A percentile compares a stretch with the other conserved stretches of the same genome.
These are phyloP conservation scores for Melastoma candidum DNA, from an alignment of 441 rosid genomes.

Conservation along the genomic window DNA sequence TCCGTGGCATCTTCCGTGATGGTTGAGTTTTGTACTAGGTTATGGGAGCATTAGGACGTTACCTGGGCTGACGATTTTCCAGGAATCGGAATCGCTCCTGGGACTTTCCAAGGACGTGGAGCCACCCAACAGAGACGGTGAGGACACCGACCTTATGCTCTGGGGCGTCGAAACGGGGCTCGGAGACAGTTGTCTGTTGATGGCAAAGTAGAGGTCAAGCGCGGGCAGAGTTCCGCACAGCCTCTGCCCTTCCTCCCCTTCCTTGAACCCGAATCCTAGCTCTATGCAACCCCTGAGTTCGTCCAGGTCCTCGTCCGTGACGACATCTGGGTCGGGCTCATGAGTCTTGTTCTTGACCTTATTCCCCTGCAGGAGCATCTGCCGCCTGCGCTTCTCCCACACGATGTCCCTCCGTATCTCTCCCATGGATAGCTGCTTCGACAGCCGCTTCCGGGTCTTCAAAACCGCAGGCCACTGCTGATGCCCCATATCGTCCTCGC, in stretches of 20 bases:
- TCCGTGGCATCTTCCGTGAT: too few relatives aligned
- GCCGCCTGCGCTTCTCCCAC: too few relatives aligned
- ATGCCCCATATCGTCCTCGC: too few relatives aligned
- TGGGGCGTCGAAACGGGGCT: constrained; percentile 63
- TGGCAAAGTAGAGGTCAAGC: constrained; percentile 84
- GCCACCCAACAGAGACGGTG: constrained; percentile 26
- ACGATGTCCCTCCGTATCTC: too few relatives aligned
- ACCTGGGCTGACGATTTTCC: constrained; percentile 85
- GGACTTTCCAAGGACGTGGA: constrained; percentile 68
- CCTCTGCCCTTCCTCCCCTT: constrained; percentile 54
- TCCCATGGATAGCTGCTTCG: too few relatives aligned
- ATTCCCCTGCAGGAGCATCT: too few relatives aligned
- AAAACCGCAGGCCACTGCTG: too few relatives aligned
- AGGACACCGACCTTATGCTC: constrained; percentile 21
- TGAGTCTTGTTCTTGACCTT: too few relatives aligned
- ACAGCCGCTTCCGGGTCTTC: too few relatives aligned
- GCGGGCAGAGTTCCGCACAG: constrained; percentile 82
- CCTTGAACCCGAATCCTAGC: constrained; percentile 88
- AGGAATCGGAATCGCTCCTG: constrained; percentile 42
- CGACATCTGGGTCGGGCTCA: constrained; percentile 15
- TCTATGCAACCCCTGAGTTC: constrained; percentile 96
- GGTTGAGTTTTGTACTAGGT: too few relatives aligned
- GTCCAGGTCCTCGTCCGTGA: constrained; percentile 78
- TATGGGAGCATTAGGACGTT: too few relatives aligned
- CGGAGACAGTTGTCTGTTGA: constrained; percentile 60